Evolutionary conservation across 2,329 filamentous ascomycete species (phyloP).

Genomic region (Nemania diffusa): DNA sequence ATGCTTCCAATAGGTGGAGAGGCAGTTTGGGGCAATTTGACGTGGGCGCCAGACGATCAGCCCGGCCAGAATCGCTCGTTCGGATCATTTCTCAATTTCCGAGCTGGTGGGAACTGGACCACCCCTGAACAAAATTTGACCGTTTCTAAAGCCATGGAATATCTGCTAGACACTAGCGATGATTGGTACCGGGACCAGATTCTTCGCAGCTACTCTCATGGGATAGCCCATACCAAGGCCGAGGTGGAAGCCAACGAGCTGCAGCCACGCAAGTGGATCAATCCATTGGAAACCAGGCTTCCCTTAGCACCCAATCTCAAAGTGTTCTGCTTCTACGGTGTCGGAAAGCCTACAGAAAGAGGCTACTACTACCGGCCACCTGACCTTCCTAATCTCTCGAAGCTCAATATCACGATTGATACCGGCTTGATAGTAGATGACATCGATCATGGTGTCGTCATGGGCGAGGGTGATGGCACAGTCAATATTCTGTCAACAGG

Average conservation of each 20-base stretch:
- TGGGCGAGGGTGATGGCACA: slow-evolving; percentile 96
- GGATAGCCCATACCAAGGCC: slow-evolving; percentile 79
- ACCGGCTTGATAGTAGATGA: slow-evolving; percentile 68
- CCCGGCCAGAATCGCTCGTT: slow-evolving; percentile 78
- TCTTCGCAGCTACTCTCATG: slow-evolving; percentile 82
- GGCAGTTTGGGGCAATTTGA: slow-evolving; percentile 90
- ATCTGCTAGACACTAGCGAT: slow-evolving; percentile 81
- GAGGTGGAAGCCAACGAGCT: slow-evolving; percentile 86
- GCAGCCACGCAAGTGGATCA: slow-evolving; percentile 88
- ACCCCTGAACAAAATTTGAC: slow-evolving; percentile 80
- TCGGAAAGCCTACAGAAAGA: slow-evolving; percentile 92
- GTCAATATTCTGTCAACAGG: slow-evolving; percentile 91
- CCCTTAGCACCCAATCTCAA: slow-evolving; percentile 90
- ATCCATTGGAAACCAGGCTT: slow-evolving; percentile 88
- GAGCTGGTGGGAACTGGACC: slow-evolving; percentile 70
- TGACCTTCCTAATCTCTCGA: slow-evolving; percentile 72
- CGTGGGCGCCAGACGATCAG: slow-evolving; percentile 87
- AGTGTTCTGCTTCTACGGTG: slow-evolving; percentile 96
- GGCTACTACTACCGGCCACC: slow-evolving; percentile 86
- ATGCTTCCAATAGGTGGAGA: slow-evolving; percentile 97
- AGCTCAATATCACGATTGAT: slow-evolving; percentile 79
- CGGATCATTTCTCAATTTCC: slow-evolving; percentile 88
- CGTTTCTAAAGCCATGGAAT: slow-evolving; percentile 78
- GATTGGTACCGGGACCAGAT: slow-evolving; percentile 85
- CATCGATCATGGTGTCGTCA: slow-evolving; percentile 88